Base-by-base conservation (phyloP, 345 rosid genomes). In the Hibiscus trionum region DNA sequence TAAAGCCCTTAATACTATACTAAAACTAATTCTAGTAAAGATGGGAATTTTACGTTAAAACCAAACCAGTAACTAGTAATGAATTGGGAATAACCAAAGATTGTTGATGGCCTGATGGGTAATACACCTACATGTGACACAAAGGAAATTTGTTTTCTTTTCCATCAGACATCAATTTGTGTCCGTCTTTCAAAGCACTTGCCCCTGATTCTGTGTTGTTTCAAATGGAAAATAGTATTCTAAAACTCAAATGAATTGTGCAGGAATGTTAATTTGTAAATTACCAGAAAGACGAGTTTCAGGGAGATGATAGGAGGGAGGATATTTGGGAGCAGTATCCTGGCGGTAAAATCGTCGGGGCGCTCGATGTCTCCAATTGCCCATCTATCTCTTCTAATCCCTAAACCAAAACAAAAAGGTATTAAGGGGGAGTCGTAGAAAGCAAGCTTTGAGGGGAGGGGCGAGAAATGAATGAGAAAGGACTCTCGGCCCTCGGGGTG, bases 291-390 rank as follows among this genome's bases (percentile, higher is more conserved):
- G 1, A 37, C 26, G 37, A 39, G 68, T 5, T 70, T 37, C 47
- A 12, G 39, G 68, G 27, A 17, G 50, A 71, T 63, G 68, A 37
- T 63, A 63, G 29, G 29, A 63, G 39, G 68, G 77, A 57, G 81
- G 81, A 10, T 63, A 76, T 31, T 11, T 15, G 9, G 73, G 74
- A 64, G 69, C 2, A 17, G 58, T 57, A 11, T 69, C 61, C 44
- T 62, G 77, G 15, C 72, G 12, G 59, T 72, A 69, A 67, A 72
- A 72, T 73, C 76, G 56, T 21, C 62, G 72, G 7, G 10, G 72
- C 59, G 66, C 70, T 65, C 76, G 82, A 65, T 77, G 21, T 69
- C 66, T 75, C 85, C 85, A 82, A 3, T 61, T 80, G 19, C 83
- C 82, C 84, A 83, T 81, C 31, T 44, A 14, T 49, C 27, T 16